Evolutionary conservation across 495 filamentous ascomycete genomes (phyloP).

Genomic region (Penicillium samsonianum): DNA sequence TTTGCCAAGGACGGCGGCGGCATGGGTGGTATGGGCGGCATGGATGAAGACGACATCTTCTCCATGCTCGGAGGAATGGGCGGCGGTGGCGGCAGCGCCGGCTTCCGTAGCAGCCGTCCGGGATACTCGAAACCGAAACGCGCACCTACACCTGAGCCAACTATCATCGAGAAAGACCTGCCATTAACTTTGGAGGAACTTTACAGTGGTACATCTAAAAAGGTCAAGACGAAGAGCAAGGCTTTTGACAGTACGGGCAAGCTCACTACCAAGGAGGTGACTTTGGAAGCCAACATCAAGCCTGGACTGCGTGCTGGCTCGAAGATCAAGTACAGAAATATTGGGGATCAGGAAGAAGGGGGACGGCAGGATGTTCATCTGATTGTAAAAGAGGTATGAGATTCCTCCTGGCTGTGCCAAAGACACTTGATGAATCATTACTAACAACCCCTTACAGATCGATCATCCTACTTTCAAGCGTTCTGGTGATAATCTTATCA

Average conservation of each 20-base stretch:
- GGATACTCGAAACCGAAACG: conserved; percentile 48
- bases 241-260: conserved; percentile 83
- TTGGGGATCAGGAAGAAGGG: conserved; percentile 95
- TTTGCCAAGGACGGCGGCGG: conserved; percentile 61
- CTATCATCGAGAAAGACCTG: conserved; percentile 82
- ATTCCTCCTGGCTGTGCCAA: not conserved
- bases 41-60: conserved; percentile 58
- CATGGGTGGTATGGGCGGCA: conserved; percentile 49
- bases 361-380: conserved; percentile 97
- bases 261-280: conserved; percentile 80
- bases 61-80: conserved; percentile 46
- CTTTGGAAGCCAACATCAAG: conserved; percentile 92
- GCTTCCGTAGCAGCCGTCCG: conserved; percentile 33
- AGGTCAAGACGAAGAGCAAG: conserved; percentile 97
- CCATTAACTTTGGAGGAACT: conserved; percentile 84
- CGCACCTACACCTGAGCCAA: conserved; percentile 77
- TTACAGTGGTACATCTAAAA: conserved; percentile 82
- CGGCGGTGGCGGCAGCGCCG: conserved; percentile 31
- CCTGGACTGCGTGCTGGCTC: conserved; percentile 91
- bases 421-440: not conserved
- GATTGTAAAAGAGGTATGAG: conserved; percentile 85
- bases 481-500: conserved; percentile 80
- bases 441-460: conserved; percentile 61
- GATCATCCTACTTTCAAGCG: conserved; percentile 78
- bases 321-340: conserved; percentile 95